Evolutionary conservation across 2,329 filamentous ascomycete genomes (phyloP), one percentile per base, ranked within the genome.

Genomic region (Chaetomium olivaceum): DNA sequence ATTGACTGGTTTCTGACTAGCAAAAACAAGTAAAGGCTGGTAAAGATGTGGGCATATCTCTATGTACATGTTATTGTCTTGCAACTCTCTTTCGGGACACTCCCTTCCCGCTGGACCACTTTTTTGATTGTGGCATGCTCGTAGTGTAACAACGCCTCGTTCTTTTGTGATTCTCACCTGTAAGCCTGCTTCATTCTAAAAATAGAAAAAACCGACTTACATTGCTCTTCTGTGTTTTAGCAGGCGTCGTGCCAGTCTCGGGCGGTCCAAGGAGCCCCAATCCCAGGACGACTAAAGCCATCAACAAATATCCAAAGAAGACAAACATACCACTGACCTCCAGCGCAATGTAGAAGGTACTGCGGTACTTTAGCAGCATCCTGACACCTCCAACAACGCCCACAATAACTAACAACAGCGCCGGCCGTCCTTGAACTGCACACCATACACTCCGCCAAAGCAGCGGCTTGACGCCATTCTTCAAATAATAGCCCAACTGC

Each of bases 321-420:
- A 79, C 39, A 63, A 75, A 71, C 67, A 79, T 64, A 5, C 76
- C 77, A 64, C 75, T 75, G 67, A 78, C 71, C 74, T 80, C 75
- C 23, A 80, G 69, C 54, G 75, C 72, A 6, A 81, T 72, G 65
- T 77, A 80, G 61, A 80, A 76, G 46, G 70, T 73, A 51, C 77
- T 77, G 33, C 78, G 76, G 62, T 76, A 75, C 48, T 70, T 68
- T 16, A 79, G 70, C 29, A 79, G 43, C 8, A 39, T 58, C 56
- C 27, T 21, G 29, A 75, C 63, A 14, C 54, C 61, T 3, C 62
- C 68, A 0, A 54, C 66, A 2, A 59, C 62, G 5, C 50, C 57
- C 21, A 63, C 21, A 0, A 73, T 3, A 2, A 62, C 58, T 52
- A 74, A 5, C 36, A 72, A 56, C 54, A 73, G 33, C 48, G 67